phyloP scores from a whole-genome alignment of 495 filamentous ascomycete genomes.

The Staphylotrichum tortipilum region DNA sequence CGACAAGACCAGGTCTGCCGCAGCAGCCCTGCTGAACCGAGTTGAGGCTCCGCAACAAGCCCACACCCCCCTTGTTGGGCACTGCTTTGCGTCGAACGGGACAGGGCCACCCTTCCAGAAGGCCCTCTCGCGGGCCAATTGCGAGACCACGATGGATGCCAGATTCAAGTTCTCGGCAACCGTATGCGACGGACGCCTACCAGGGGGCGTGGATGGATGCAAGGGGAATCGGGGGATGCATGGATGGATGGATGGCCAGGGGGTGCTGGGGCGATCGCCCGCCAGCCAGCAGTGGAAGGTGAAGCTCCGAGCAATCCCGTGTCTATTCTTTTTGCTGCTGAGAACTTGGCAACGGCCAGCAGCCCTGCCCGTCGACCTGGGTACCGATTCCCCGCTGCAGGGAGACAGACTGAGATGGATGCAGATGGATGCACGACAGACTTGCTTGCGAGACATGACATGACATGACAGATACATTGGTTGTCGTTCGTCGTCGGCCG shows the following conservation, averaged over 20 bases:
- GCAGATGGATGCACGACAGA: too few species aligned
- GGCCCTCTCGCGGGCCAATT: not conserved
- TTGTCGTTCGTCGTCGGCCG: too few species aligned
- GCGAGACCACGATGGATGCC: not conserved
- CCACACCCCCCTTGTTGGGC: not conserved
- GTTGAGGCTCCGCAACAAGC: constrained; percentile 5
- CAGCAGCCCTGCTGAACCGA: not conserved
- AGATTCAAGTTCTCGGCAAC: not conserved
- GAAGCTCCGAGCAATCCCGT: constrained; percentile 4
- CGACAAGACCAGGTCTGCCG: too few species aligned
- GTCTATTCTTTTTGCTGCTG: not conserved
- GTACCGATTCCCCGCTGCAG: not conserved
- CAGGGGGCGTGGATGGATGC: too few species aligned
- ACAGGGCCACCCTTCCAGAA: not conserved
- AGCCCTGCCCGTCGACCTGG: not conserved
- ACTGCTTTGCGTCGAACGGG: too few species aligned
- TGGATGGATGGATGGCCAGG: too few species aligned
- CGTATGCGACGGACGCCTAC: not conserved
- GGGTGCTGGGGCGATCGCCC: too few species aligned
- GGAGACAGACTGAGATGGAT: too few species aligned
- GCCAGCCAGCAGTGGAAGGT: constrained; percentile 1
- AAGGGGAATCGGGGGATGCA: too few species aligned
- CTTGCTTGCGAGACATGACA: too few species aligned
- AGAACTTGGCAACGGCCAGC: not conserved
- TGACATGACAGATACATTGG: too few species aligned